Evolutionary conservation across 257 asterid genomes (phyloP).

Genomic region (Solanum tarijense): DNA sequence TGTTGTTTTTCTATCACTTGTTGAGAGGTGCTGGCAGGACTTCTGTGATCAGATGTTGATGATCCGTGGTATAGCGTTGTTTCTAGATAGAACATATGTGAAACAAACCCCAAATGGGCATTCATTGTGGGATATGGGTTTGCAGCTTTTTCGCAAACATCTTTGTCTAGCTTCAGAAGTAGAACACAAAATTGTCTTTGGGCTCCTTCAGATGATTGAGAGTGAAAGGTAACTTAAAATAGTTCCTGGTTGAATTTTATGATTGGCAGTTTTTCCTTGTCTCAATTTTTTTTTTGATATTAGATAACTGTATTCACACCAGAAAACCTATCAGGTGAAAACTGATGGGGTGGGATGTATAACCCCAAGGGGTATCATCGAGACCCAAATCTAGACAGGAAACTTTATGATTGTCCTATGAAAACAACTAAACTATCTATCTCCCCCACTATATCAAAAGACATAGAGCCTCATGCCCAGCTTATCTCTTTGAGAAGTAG

Average conservation of each 20-base stretch:
- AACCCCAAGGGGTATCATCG: background rate
- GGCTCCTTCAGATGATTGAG: slow-evolving; percentile 85
- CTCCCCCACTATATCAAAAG: background rate
- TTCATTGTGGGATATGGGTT: slow-evolving; percentile 98
- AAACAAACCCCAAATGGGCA: slow-evolving; percentile 81
- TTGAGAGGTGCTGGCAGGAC: slow-evolving; percentile 91
- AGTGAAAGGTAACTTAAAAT: slow-evolving; percentile 57
- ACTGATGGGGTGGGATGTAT: background rate
- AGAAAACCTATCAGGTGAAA: background rate
- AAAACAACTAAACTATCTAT: no score
- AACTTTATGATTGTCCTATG: background rate
- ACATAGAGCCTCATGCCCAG: background rate
- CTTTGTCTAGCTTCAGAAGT: slow-evolving; percentile 85
- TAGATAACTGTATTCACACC: background rate
- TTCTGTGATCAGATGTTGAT: slow-evolving; percentile 94
- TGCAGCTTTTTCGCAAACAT: slow-evolving; percentile 90
- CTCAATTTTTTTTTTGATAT: background rate
- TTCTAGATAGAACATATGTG: slow-evolving; percentile 89
- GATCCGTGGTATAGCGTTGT: slow-evolving; percentile 91
- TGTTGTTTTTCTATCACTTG: slow-evolving; percentile 81
- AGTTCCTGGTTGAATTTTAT: background rate
- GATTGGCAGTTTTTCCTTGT: background rate
- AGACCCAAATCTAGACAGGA: background rate
- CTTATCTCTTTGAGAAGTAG: background rate
- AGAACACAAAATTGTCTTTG: slow-evolving; percentile 84